phyloP scores from a whole-genome alignment of 2,329 filamentous ascomycete genomes.

The Trichophyton verrucosum region DNA sequence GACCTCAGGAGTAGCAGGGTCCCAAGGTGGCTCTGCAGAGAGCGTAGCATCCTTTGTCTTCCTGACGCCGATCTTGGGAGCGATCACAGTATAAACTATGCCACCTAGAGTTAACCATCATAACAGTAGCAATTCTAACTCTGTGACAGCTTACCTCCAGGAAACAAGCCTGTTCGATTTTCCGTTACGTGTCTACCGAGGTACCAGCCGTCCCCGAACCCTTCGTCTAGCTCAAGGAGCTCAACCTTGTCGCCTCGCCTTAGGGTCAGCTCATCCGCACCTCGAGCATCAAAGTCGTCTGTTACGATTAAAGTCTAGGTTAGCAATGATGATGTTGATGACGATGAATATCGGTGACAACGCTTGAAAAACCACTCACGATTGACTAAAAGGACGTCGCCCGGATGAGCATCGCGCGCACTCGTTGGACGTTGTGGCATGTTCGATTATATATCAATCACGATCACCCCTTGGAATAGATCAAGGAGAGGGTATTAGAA shows the following conservation, averaged over 20 bases:
- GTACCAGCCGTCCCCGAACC: slow-evolving; percentile 56
- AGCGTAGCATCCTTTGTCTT: slow-evolving; percentile 7
- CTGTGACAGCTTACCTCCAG: slow-evolving; percentile 29
- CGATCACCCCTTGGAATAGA: too few relatives aligned
- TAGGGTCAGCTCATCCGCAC: slow-evolving; percentile 83
- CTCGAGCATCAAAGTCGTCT: slow-evolving; percentile 90
- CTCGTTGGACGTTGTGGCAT: slow-evolving; percentile 25
- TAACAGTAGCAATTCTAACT: neutral
- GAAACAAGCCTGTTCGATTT: slow-evolving; percentile 36
- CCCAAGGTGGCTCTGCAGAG: slow-evolving; percentile 3
- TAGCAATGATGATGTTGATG: slow-evolving; percentile 6
- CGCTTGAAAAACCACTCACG: slow-evolving; percentile 25
- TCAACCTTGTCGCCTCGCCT: slow-evolving; percentile 59
- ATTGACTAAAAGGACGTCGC: slow-evolving; percentile 34
- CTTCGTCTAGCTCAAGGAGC: slow-evolving; percentile 52
- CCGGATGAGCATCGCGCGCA: slow-evolving; percentile 27
- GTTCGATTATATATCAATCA: neutral
- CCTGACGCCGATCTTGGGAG: slow-evolving; percentile 14
- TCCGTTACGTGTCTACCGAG: slow-evolving; percentile 38
- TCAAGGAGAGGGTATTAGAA: too few relatives aligned
- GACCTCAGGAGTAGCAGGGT: neutral
- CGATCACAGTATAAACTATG: slow-evolving; percentile 20
- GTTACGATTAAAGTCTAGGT: slow-evolving; percentile 8
- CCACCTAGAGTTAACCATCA: slow-evolving; percentile 9
- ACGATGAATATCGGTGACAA: neutral